Conservation (phyloP, 1,139 yeast species). For the Debaryomyces psychrophilus region DNA sequence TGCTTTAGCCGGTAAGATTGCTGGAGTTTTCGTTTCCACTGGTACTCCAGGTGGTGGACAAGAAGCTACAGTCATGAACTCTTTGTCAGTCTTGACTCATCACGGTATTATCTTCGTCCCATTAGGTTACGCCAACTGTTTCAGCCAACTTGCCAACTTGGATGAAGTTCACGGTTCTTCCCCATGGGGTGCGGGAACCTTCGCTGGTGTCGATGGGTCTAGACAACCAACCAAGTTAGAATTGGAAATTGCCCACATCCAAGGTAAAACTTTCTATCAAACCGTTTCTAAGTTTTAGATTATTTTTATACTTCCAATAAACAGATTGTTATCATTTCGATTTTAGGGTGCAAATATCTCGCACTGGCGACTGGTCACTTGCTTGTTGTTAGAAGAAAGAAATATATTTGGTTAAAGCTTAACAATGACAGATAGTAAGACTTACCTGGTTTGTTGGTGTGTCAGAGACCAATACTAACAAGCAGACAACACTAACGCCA, state of each 20-base stretch:
- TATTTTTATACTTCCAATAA: background rate
- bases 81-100: conserved; percentile 70
- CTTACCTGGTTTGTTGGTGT: background rate
- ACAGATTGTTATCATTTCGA: background rate
- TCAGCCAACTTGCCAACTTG: conserved; percentile 59
- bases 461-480: background rate
- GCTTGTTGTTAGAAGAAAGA: background rate
- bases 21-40: conserved; percentile 76
- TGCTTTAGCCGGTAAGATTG: conserved; percentile 72
- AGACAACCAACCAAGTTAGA: conserved; percentile 72
- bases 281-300: conserved; percentile 28
- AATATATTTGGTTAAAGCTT: background rate
- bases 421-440: conserved; percentile 1
- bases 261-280: conserved; percentile 66
- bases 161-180: conserved; percentile 81
- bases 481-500: background rate
- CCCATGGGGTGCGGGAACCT: conserved; percentile 88
- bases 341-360: background rate
- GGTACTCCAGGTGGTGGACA: conserved; percentile 88
- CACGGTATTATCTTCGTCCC: conserved; percentile 84
- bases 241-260: conserved; percentile 60
- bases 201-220: conserved; percentile 79
- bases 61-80: conserved; percentile 68
- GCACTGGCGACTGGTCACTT: background rate
- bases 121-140: conserved; percentile 71